Conservation (phyloP, 768 basidiomycete species). For the Gloeophyllum trabeum region DNA sequence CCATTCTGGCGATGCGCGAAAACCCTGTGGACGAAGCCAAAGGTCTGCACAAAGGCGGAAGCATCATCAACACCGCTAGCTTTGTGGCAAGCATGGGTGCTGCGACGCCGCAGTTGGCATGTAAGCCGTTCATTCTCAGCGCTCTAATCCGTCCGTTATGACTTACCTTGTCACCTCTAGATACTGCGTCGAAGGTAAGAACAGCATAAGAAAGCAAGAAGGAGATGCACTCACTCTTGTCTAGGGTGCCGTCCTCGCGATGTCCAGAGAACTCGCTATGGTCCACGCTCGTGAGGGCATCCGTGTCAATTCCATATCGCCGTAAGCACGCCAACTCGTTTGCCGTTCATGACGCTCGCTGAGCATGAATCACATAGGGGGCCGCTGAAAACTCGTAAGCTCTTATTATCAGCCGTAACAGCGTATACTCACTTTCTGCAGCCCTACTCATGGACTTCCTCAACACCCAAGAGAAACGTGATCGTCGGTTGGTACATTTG, state of each 20-base stretch:
- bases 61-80: constrained; percentile 97
- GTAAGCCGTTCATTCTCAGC: constrained; percentile 45
- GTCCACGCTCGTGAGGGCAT: constrained; percentile 97
- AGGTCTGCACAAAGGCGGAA: constrained; percentile 73
- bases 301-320: constrained; percentile 91
- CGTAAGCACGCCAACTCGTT: constrained; percentile 38
- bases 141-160: too few relatives aligned
- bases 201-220: background rate
- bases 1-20: constrained; percentile 90
- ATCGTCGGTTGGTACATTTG: constrained; percentile 81
- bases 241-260: constrained; percentile 92
- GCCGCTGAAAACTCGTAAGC: constrained; percentile 86
- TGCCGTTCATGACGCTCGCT: constrained; percentile 4
- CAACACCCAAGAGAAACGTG: constrained; percentile 89
- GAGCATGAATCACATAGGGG: constrained; percentile 39
- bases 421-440: constrained; percentile 18
- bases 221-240: constrained; percentile 6
- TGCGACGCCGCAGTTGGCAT: constrained; percentile 97
- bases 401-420: background rate
- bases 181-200: constrained; percentile 85
- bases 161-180: constrained; percentile 25
- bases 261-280: constrained; percentile 97
- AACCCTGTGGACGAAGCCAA: constrained; percentile 78
- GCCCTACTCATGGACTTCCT: constrained; percentile 98
- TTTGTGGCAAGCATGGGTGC: constrained; percentile 95